Evolutionary conservation across 139 green algal species (phyloP).

Genomic region (Haematococcus sp.): DNA sequence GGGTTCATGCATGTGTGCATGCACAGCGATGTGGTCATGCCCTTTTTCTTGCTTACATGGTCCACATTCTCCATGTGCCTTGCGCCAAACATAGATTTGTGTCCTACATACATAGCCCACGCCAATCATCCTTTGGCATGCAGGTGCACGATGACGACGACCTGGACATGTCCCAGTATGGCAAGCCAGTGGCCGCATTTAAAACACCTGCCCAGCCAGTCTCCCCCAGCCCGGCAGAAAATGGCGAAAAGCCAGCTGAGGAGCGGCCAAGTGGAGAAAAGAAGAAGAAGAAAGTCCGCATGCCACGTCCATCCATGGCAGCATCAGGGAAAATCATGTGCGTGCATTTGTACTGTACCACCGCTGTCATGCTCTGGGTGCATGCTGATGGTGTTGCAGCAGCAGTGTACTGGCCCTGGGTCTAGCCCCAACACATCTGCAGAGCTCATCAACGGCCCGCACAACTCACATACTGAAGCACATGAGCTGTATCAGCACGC

Average conservation of each 20-base stretch:
- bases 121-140: no score
- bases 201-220: neutral
- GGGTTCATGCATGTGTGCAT: no score
- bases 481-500: no score
- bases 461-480: no score
- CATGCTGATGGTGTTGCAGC: no score
- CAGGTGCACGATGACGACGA: slow-evolving; percentile 1
- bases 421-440: no score
- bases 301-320: no score
- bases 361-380: no score
- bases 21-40: no score
- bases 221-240: neutral
- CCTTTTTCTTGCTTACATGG: no score
- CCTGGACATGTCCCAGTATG: neutral
- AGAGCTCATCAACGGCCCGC: no score
- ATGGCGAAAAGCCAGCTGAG: neutral
- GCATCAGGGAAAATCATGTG: neutral
- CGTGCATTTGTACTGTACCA: neutral
- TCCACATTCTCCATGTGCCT: neutral
- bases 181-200: neutral
- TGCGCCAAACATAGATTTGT: neutral
- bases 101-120: neutral
- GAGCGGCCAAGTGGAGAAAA: neutral
- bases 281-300: slow-evolving; percentile 3
- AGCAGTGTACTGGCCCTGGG: no score